Percentiles rank a stretch among this genome's conserved stretches.
phyloP scores from a whole-genome alignment of 139 green algal species.

The Chlamydomonas urium region DNA sequence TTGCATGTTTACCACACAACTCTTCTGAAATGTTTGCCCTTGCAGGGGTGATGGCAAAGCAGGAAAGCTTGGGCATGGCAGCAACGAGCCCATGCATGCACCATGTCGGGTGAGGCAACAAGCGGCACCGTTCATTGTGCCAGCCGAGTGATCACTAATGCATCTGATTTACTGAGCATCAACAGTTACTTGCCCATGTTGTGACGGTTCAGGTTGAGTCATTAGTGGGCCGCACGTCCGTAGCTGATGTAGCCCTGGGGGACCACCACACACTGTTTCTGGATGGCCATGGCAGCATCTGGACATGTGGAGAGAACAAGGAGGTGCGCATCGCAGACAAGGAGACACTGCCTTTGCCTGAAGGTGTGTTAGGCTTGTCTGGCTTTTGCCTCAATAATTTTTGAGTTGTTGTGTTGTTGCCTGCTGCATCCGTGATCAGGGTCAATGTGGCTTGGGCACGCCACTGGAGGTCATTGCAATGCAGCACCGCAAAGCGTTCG shows the following conservation, averaged over 20 bases:
- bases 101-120: conserved; percentile 17
- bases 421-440: conserved; percentile 11
- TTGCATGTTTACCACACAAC: too few relatives aligned
- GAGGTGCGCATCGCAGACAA: conserved; percentile 27
- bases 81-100: conserved; percentile 19
- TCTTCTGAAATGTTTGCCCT: too few relatives aligned
- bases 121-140: neutral
- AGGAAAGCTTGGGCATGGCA: conserved; percentile 65
- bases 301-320: conserved; percentile 55
- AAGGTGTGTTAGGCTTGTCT: too few relatives aligned
- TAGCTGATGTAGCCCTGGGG: conserved; percentile 45
- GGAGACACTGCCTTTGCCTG: too few relatives aligned
- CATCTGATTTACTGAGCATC: too few relatives aligned
- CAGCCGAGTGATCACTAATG: neutral
- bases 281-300: conserved; percentile 40
- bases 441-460: conserved; percentile 55
- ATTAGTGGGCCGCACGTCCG: conserved; percentile 44
- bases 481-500: conserved; percentile 47
- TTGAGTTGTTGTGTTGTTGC: neutral
- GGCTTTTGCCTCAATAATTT: too few relatives aligned
- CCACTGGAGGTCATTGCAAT: conserved; percentile 48
- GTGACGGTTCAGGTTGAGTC: conserved; percentile 51
- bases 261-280: conserved; percentile 64
- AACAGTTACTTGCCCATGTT: too few relatives aligned
- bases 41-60: conserved; percentile 50